Conservation (phyloP, 257 asterid species). For the Nicotiana sylvestris region DNA sequence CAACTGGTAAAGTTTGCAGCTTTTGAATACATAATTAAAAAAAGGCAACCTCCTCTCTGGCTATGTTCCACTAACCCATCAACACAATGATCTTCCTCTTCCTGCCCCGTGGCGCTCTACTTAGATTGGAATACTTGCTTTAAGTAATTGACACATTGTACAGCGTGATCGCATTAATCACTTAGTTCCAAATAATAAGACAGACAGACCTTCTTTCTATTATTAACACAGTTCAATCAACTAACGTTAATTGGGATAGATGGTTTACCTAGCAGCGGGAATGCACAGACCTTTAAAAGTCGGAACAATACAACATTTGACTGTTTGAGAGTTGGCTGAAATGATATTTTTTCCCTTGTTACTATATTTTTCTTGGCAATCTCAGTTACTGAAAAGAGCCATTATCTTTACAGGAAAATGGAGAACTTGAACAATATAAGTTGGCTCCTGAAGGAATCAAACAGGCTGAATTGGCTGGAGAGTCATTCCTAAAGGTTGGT, state of each 20-base stretch:
- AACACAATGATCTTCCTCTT: not conserved
- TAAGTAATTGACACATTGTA: not conserved
- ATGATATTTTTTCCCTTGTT: not conserved
- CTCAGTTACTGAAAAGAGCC: not conserved
- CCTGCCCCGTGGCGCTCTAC: not conserved
- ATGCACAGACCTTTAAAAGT: not conserved
- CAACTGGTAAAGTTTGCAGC: not conserved
- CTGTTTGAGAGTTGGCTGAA: not conserved
- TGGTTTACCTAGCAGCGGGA: not conserved
- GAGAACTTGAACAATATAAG: conserved; percentile 66
- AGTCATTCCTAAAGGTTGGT: conserved; percentile 61
- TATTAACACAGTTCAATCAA: not conserved
- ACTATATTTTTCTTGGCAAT: not conserved
- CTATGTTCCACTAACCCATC: not conserved
- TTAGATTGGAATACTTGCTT: not conserved
- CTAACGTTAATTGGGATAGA: not conserved
- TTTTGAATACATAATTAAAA: too few relatives aligned
- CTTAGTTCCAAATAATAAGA: not conserved
- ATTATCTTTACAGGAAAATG: conserved; percentile 57
- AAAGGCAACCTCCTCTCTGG: not conserved
- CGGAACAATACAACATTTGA: not conserved
- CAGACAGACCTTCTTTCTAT: not conserved
- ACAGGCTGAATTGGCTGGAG: conserved; percentile 82
- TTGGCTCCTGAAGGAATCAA: conserved; percentile 76
- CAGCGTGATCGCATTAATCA: not conserved